These are phyloP conservation scores for Solanum aculeatissimum DNA, from an alignment of 305 asterid genomes.

Conservation along the genomic window DNA sequence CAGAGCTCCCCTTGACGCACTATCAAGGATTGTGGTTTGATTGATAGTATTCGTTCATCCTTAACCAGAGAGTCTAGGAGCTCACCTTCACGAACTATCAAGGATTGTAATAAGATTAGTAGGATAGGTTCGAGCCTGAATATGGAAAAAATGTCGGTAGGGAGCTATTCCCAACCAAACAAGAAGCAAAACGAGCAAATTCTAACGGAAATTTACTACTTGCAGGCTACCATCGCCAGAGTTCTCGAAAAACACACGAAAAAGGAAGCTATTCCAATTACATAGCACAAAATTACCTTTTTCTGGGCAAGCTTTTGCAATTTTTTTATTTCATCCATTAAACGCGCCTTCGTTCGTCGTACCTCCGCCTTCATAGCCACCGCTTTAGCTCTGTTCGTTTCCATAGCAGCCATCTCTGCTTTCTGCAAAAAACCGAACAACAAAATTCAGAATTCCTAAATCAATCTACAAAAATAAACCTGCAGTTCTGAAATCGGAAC, in stretches of 20 bases:
- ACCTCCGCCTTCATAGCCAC: constrained; percentile 92
- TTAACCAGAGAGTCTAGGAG: background rate
- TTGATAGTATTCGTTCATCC: background rate
- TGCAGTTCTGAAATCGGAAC: background rate
- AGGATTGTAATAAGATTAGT: too few species aligned
- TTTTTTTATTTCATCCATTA: constrained; percentile 73
- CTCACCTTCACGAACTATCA: too few species aligned
- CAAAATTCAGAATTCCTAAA: background rate
- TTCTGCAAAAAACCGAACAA: constrained; percentile 20
- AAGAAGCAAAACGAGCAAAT: background rate
- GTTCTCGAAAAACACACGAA: background rate
- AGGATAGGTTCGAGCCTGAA: too few species aligned
- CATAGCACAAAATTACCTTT: constrained; percentile 25
- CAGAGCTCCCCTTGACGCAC: background rate
- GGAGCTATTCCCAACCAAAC: background rate
- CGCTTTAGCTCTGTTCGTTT: constrained; percentile 70
- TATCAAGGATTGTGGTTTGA: background rate
- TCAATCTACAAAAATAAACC: background rate
- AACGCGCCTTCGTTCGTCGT: constrained; percentile 73
- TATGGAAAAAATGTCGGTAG: background rate
- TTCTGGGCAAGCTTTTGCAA: constrained; percentile 69
- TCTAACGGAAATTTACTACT: background rate
- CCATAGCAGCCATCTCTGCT: constrained; percentile 47
- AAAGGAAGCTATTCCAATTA: background rate
- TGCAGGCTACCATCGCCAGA: background rate